Evolutionary conservation across 108 stramenopile genomes (phyloP).

Genomic region (Aurantiochytrium sp.): DNA sequence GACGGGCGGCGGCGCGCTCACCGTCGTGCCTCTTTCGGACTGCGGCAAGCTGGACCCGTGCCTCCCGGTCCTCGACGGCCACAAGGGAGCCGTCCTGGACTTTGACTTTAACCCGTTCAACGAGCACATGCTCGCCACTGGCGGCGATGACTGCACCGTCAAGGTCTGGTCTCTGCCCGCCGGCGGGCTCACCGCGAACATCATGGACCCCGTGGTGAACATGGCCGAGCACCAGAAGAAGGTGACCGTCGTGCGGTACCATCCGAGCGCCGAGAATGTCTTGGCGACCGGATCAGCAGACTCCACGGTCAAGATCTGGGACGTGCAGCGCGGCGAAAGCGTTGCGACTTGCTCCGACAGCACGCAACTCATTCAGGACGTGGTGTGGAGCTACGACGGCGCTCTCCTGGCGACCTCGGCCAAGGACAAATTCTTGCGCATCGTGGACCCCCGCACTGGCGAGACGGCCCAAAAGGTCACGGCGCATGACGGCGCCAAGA

Average conservation of each 20-base stretch:
- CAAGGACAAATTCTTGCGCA: slow-evolving; percentile 89
- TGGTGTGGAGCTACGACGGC: slow-evolving; percentile 88
- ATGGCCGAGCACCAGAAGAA: slow-evolving; percentile 84
- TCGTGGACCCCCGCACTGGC: slow-evolving; percentile 77
- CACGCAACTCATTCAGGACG: slow-evolving; percentile 82
- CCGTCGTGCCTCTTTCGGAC: slow-evolving; percentile 75
- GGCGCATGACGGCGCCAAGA: slow-evolving; percentile 89
- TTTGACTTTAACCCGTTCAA: slow-evolving; percentile 98
- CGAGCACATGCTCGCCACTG: slow-evolving; percentile 87
- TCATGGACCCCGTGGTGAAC: slow-evolving; percentile 77
- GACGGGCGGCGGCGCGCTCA: slow-evolving; percentile 89
- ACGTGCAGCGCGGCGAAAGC: slow-evolving; percentile 75
- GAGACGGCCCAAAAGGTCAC: slow-evolving; percentile 49
- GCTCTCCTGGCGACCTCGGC: slow-evolving; percentile 75
- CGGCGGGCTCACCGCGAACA: slow-evolving; percentile 73
- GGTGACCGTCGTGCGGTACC: slow-evolving; percentile 82
- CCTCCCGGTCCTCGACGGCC: slow-evolving; percentile 79
- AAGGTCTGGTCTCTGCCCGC: slow-evolving; percentile 95
- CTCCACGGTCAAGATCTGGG: slow-evolving; percentile 93
- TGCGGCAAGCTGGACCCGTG: slow-evolving; percentile 76
- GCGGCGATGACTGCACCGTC: slow-evolving; percentile 78
- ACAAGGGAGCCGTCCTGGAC: slow-evolving; percentile 82
- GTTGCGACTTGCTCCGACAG: slow-evolving; percentile 58
- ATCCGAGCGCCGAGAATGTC: slow-evolving; percentile 86
- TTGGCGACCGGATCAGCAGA: slow-evolving; percentile 76